Conservation (phyloP, 2,329 filamentous ascomycete genomes). For the Colletotrichum musae region DNA sequence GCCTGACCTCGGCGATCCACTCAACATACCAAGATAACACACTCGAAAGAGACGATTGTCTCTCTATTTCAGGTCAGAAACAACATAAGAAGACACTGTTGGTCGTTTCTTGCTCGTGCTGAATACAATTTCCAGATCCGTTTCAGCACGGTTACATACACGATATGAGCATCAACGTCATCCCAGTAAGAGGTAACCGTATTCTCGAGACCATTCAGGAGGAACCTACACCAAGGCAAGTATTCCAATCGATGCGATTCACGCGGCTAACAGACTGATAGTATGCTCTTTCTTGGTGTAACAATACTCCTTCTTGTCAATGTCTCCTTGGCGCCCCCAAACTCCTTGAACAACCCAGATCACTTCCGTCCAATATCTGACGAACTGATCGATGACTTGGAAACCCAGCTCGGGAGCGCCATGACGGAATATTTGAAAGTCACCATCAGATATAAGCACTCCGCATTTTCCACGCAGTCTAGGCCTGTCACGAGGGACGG, state of each 20-base stretch:
- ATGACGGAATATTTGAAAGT: constrained; percentile 66
- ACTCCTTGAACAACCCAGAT: constrained; percentile 26
- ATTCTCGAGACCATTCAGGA: constrained; percentile 58
- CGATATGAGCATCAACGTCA: constrained; percentile 62
- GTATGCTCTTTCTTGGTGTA: constrained; percentile 59
- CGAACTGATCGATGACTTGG: constrained; percentile 71
- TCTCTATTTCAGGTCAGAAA: too few relatives aligned
- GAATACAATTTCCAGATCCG: constrained; percentile 7
- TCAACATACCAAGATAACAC: too few relatives aligned
- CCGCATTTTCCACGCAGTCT: constrained; percentile 62
- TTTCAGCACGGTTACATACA: constrained; percentile 64
- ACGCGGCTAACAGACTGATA: constrained; percentile 43
- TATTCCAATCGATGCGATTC: constrained; percentile 3
- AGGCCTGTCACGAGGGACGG: constrained; percentile 47
- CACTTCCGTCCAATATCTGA: constrained; percentile 62
- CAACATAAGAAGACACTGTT: too few relatives aligned
- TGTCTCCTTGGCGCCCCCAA: constrained; percentile 51
- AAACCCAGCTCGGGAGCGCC: constrained; percentile 67
- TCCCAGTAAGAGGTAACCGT: constrained; percentile 59
- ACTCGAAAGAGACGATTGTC: too few relatives aligned
- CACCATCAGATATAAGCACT: constrained; percentile 68
- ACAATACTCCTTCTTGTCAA: constrained; percentile 65
- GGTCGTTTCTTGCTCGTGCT: not conserved
- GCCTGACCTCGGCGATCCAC: not conserved
- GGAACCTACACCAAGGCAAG: constrained; percentile 59